Evolutionary conservation across 2,329 filamentous ascomycete species (phyloP), one percentile per base, ranked within the genome.

Genomic region (Colletotrichum lini): DNA sequence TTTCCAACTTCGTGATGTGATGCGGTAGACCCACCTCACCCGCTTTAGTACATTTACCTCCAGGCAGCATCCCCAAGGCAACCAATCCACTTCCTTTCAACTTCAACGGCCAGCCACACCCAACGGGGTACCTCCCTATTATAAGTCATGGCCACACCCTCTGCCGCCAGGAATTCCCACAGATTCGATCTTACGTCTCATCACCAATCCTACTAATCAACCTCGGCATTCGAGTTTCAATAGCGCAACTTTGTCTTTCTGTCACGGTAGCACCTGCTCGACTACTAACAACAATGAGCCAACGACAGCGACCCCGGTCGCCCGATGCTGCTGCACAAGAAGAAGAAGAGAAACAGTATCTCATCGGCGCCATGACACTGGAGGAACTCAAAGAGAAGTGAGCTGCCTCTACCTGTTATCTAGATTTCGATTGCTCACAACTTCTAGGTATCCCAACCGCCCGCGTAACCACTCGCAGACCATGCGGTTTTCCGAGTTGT

Each of bases 381-480:
- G 78, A 83, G 23, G 85, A 87, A 38, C 75, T 88, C 3, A 80
- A 87, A 9, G 80, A 83, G 60, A 84, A 85, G 85, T 85, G 65
- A 67, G 76, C 35, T 60, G 13, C n/a, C 23, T 12, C 16, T 52
- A 9, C 16, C 21, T n/a, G 3, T 21, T 60, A 18, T 2, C 4
- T 40, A 23, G 10, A 4, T 13, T 23, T 15, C 21, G 4, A 18
- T n/a, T 21, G 21, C 35, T 66, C 23, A 82, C 65, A 63, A 18
- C n/a, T 16, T 2, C n/a, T 70, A 94, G 92, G 78, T 97, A 94
- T 78, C 94, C 95, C 3, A 91, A 94, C 77, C 90, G 95, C 3
- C 96, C 96, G 4, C 89, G 85, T 73, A 99, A 98, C 75, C 89
- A 93, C 75, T 90, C 90, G 49, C 90, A 90, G 73, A 98, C 96